phyloP scores from a whole-genome alignment of 208 protist species.

The Dictyostelium gargantuum region DNA sequence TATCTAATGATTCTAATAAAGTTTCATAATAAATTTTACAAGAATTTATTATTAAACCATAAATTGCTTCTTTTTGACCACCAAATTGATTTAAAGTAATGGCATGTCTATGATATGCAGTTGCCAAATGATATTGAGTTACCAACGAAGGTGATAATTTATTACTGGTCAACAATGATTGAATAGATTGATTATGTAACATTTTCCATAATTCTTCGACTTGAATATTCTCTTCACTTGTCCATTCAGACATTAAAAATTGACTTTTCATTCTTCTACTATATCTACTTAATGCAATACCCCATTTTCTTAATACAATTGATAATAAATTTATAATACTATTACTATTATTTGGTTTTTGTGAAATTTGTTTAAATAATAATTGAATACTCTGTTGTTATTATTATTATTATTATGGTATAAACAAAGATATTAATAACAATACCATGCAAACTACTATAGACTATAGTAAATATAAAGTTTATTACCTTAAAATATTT shows the following conservation, averaged over 20 bases:
- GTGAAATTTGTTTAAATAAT: not conserved
- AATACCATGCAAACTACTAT: no score
- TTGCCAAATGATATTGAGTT: slow-evolving; percentile 24
- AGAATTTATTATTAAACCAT: not conserved
- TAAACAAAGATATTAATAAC: no score
- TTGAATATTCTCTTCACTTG: slow-evolving; percentile 57
- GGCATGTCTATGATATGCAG: slow-evolving; percentile 7
- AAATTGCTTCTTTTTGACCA: not conserved
- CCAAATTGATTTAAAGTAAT: slow-evolving; percentile 60
- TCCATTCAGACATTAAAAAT: slow-evolving; percentile 61
- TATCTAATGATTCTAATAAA: not conserved
- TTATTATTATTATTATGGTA: no score
- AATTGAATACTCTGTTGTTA: not conserved
- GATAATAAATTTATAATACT: not conserved
- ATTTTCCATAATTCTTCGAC: slow-evolving; percentile 53
- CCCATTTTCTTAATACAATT: slow-evolving; percentile 48
- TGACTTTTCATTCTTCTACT: slow-evolving; percentile 55
- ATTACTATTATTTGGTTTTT: not conserved
- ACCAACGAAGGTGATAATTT: slow-evolving; percentile 1
- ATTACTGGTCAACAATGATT: slow-evolving; percentile 11
- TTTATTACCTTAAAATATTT: not conserved
- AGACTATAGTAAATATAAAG: not conserved
- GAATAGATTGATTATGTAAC: slow-evolving; percentile 17
- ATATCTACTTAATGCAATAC: slow-evolving; percentile 57
- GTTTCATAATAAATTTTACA: slow-evolving; percentile 26